Conservation (phyloP, 2,329 filamentous ascomycete genomes). For the Colletotrichum acutatum region DNA sequence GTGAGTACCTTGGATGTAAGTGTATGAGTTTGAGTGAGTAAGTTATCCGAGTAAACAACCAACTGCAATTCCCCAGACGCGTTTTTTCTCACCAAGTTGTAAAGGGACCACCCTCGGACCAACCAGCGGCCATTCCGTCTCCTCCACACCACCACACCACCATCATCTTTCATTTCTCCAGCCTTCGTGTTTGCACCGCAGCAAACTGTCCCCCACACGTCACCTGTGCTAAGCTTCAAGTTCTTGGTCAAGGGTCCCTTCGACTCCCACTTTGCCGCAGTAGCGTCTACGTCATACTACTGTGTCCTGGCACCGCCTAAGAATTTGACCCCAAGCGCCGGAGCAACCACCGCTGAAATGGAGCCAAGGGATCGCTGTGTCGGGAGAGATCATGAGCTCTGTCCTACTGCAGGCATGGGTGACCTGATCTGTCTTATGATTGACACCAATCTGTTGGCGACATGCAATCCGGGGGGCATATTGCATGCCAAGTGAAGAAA, state of each 20-base stretch:
- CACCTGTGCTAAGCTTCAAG: conserved; percentile 10
- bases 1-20: neutral
- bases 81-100: conserved; percentile 9
- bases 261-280: neutral
- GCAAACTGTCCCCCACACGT: conserved; percentile 8
- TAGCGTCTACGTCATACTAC: neutral
- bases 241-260: conserved; percentile 18
- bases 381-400: conserved; percentile 11
- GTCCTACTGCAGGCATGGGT: conserved; percentile 21
- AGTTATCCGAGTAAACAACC: neutral
- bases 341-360: conserved; percentile 1
- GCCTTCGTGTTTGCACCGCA: conserved; percentile 12
- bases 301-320: too few relatives aligned
- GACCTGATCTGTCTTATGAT: conserved; percentile 15
- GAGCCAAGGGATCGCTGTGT: neutral
- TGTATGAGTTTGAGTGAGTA: conserved; percentile 8
- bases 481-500: neutral
- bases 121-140: conserved; percentile 4
- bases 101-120: neutral
- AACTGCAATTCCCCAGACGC: neutral
- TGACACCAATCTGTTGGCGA: neutral
- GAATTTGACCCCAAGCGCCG: neutral
- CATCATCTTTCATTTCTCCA: neutral
- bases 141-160: neutral
- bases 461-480: neutral